Evolutionary conservation across 441 rosid genomes (phyloP).

Genomic region (Corymbia calophylla): DNA sequence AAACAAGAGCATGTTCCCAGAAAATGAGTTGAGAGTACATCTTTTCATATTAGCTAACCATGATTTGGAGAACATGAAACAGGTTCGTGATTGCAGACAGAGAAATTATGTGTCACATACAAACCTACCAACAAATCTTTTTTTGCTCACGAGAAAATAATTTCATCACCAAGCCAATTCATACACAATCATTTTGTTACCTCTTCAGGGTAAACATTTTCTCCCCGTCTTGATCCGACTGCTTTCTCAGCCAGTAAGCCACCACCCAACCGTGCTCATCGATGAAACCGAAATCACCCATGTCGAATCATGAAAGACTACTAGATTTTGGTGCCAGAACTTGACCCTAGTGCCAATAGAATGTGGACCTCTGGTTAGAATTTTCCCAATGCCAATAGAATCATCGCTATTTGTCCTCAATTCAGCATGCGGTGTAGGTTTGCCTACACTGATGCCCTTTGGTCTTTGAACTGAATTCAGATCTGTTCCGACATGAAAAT

Average conservation of each 20-base stretch:
- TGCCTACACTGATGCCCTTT: constrained; percentile 73
- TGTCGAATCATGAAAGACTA: constrained; percentile 57
- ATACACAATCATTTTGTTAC: constrained; percentile 12
- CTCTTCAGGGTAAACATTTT: constrained; percentile 86
- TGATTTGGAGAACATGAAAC: not conserved
- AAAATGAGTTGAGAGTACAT: not conserved
- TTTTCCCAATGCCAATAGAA: constrained; percentile 35
- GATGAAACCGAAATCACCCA: constrained; percentile 64
- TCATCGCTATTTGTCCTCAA: constrained; percentile 30
- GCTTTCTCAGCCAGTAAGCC: constrained; percentile 72
- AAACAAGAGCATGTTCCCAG: not conserved
- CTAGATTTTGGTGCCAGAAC: constrained; percentile 7
- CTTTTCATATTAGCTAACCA: not conserved
- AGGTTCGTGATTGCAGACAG: not conserved
- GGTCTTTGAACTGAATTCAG: constrained; percentile 5
- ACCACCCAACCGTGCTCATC: constrained; percentile 50
- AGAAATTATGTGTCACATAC: not conserved
- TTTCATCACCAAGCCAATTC: not conserved
- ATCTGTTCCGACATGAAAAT: not conserved
- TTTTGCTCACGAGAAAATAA: not conserved
- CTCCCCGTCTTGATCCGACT: constrained; percentile 74
- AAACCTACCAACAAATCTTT: not conserved
- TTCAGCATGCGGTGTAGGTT: constrained; percentile 75
- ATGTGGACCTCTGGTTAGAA: constrained; percentile 77
- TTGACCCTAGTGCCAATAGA: constrained; percentile 55